Conservation (phyloP, 352 stramenopile genomes). For the Globisporangium radiosum region DNA sequence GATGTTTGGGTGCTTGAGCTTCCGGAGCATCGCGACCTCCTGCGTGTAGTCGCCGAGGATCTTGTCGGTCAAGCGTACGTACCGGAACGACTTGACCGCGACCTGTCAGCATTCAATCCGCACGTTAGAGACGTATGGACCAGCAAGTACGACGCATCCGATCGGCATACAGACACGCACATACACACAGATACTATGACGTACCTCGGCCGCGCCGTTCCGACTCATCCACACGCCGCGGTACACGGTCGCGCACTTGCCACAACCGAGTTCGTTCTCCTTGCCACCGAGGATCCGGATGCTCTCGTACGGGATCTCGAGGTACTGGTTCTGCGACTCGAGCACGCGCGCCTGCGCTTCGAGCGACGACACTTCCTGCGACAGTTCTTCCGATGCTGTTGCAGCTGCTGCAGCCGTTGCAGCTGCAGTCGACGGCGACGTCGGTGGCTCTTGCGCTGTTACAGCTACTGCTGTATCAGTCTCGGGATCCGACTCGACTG, state of each 20-base stretch:
- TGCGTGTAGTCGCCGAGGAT: constrained; percentile 81
- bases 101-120: constrained; percentile 23
- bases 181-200: constrained; percentile 3
- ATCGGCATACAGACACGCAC: background rate
- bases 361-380: constrained; percentile 55
- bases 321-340: constrained; percentile 82
- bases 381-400: constrained; percentile 38
- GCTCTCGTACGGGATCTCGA: constrained; percentile 85
- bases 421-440: constrained; percentile 14
- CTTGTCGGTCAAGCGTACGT: constrained; percentile 84
- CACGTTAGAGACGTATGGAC: background rate
- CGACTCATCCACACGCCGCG: constrained; percentile 83
- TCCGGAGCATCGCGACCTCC: constrained; percentile 80
- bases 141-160: too few relatives aligned
- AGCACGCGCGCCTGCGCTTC: constrained; percentile 77
- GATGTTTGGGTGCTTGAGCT: constrained; percentile 88
- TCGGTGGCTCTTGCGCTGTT: constrained; percentile 31
- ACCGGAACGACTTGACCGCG: constrained; percentile 83
- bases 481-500: background rate
- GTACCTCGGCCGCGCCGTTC: constrained; percentile 71
- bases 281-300: constrained; percentile 84
- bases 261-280: constrained; percentile 82
- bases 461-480: constrained; percentile 13
- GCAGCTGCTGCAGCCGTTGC: constrained; percentile 11
- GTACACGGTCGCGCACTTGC: constrained; percentile 84